Conservation (phyloP, 352 stramenopile genomes). For the Globisporangium nagaii region DNA sequence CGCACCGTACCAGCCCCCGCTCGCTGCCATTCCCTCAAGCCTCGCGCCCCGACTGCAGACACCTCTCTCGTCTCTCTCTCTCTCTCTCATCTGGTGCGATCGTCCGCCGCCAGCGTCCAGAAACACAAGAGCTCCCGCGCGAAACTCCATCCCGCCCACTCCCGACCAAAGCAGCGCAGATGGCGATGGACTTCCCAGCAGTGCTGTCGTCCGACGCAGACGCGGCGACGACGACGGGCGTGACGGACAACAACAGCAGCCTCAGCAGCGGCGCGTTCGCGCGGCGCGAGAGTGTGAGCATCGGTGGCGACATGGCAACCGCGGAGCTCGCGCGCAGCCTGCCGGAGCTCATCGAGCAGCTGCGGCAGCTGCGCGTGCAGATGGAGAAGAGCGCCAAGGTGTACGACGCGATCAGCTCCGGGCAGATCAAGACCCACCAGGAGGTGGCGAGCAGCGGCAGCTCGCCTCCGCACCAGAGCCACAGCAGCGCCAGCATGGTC, state of each 20-base stretch:
- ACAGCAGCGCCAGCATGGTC: not conserved
- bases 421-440: constrained; percentile 10
- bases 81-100: too few relatives aligned
- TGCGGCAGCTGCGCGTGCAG: constrained; percentile 50
- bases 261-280: not conserved
- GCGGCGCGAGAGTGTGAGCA: constrained; percentile 23
- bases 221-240: not conserved
- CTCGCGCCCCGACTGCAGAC: too few relatives aligned
- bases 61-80: too few relatives aligned
- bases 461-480: not conserved
- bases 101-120: too few relatives aligned
- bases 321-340: constrained; percentile 56
- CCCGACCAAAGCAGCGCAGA: too few relatives aligned
- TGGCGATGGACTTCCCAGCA: constrained; percentile 1
- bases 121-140: too few relatives aligned
- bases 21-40: too few relatives aligned
- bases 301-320: constrained; percentile 11
- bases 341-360: constrained; percentile 54
- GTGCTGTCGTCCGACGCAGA: not conserved
- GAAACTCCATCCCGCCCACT: too few relatives aligned
- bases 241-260: not conserved
- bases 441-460: not conserved
- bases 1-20: too few relatives aligned
- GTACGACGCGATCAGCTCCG: constrained; percentile 52
- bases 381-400: constrained; percentile 72